Evolutionary conservation across 495 filamentous ascomycete genomes (phyloP).

Genomic region (Beverwykella pulmonaria): DNA sequence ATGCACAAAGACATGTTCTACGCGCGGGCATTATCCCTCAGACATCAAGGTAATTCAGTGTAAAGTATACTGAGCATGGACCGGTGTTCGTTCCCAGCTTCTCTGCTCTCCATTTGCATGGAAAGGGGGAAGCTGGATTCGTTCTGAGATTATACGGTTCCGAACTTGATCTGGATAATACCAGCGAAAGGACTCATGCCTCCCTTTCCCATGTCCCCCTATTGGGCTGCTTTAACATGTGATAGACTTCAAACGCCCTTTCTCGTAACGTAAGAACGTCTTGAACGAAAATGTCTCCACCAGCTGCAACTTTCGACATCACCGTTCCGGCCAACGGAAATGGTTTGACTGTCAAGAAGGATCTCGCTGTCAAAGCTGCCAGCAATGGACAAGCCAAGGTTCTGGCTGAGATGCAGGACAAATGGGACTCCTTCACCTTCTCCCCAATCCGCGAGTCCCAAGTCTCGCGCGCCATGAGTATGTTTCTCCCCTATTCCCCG

Average conservation of each 20-base stretch:
- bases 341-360: conserved; percentile 46
- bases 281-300: conserved; percentile 70
- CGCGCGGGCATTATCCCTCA: conserved; percentile 36
- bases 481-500: not conserved
- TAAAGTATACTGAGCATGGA: conserved; percentile 60
- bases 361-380: conserved; percentile 46
- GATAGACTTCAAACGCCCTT: not conserved
- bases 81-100: conserved; percentile 63
- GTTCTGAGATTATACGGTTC: conserved; percentile 94
- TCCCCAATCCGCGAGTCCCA: conserved; percentile 84
- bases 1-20: conserved; percentile 31
- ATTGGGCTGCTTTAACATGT: conserved; percentile 45
- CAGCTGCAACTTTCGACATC: conserved; percentile 53
- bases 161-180: conserved; percentile 99
- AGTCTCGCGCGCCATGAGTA: conserved; percentile 84
- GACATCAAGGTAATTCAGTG: conserved; percentile 65
- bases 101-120: conserved; percentile 16
- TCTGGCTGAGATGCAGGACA: conserved; percentile 63
- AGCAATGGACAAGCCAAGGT: conserved; percentile 53
- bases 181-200: conserved; percentile 98
- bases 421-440: conserved; percentile 79
- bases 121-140: conserved; percentile 47
- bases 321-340: conserved; percentile 44
- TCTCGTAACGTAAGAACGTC: not conserved
- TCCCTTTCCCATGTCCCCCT: conserved; percentile 52